Base-by-base conservation (phyloP, 2,329 filamentous ascomycete species). In the Colletotrichum cereale region DNA sequence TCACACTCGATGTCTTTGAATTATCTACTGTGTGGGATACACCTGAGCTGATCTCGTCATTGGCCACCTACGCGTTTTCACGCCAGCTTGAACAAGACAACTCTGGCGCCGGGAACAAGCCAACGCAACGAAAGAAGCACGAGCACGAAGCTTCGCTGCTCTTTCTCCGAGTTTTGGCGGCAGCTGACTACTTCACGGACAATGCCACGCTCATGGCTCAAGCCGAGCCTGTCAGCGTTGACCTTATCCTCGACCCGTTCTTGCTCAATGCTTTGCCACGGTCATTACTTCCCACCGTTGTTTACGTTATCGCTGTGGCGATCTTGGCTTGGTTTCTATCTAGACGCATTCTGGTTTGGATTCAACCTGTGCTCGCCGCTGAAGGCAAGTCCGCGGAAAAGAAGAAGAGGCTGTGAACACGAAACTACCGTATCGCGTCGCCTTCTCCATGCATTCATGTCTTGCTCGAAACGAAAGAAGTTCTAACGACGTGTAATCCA, bases 171-270 rank as follows among this genome's bases (percentile, higher is more conserved):
- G 85, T 98, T 63, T 86, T 88, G 73, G 89, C 95, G 18, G 90
- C 91, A 26, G 95, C 96, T 57, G 94, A 97, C 77, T 99, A 96
- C 84, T 97, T 93, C 81, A 92, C 93, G 14, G 86, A 90, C 70
- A 88, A 97, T 78, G 82, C 84, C 73, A 87, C 87, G 2, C 87
- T 97, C 77, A 98, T 98, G 96, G 82, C 84, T 60, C 77, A 86
- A 73, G 92, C 93, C 18, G 91, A 91, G 2, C 89, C 90, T 0
- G 94, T 98, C 5, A 84, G 90, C 64, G 92, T 92, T 62, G 96
- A 99, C 76, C 82, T 91, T 80, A 93, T 98, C 76, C 88, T 99
- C 31, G 96, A 98, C 80, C 95, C 95, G 0, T 98, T 92, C 78
- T 72, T 97, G 50, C 82, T 91, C 77, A 96, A 97, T 83, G 78